Conservation (phyloP, 2,329 filamentous ascomycete species). For the Penicillium sumatraense region DNA sequence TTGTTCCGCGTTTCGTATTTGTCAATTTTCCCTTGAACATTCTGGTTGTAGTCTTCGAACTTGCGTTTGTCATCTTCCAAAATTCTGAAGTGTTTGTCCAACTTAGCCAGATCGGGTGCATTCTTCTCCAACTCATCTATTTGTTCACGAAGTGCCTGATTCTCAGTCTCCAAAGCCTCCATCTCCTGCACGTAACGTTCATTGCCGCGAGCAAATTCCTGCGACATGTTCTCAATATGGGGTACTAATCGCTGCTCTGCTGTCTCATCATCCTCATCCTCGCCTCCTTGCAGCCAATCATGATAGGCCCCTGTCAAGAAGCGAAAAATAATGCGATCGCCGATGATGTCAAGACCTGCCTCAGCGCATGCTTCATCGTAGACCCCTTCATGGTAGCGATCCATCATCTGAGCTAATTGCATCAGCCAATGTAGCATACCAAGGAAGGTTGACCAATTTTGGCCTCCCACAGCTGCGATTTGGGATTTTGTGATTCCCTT, state of each 20-base stretch:
- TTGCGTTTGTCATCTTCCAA: slow-evolving; percentile 94
- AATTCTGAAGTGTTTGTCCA: slow-evolving; percentile 90
- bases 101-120: slow-evolving; percentile 77
- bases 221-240: slow-evolving; percentile 85
- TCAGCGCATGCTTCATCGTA: slow-evolving; percentile 93
- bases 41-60: slow-evolving; percentile 91
- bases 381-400: slow-evolving; percentile 74
- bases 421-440: slow-evolving; percentile 98
- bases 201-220: slow-evolving; percentile 83
- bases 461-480: slow-evolving; percentile 89
- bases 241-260: slow-evolving; percentile 77
- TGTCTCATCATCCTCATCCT: slow-evolving; percentile 84
- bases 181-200: slow-evolving; percentile 83
- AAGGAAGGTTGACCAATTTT: slow-evolving; percentile 96
- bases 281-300: slow-evolving; percentile 92
- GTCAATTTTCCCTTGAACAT: slow-evolving; percentile 81
- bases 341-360: slow-evolving; percentile 81
- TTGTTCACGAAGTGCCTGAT: slow-evolving; percentile 77
- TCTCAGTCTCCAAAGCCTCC: slow-evolving; percentile 83
- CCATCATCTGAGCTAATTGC: slow-evolving; percentile 93
- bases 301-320: slow-evolving; percentile 89
- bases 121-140: slow-evolving; percentile 89
- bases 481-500: slow-evolving; percentile 96
- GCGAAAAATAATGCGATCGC: slow-evolving; percentile 91
- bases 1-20: slow-evolving; percentile 83